Evolutionary conservation across 148 eudicot genomes (phyloP).

Genomic region (Amaranthus cruentus): DNA sequence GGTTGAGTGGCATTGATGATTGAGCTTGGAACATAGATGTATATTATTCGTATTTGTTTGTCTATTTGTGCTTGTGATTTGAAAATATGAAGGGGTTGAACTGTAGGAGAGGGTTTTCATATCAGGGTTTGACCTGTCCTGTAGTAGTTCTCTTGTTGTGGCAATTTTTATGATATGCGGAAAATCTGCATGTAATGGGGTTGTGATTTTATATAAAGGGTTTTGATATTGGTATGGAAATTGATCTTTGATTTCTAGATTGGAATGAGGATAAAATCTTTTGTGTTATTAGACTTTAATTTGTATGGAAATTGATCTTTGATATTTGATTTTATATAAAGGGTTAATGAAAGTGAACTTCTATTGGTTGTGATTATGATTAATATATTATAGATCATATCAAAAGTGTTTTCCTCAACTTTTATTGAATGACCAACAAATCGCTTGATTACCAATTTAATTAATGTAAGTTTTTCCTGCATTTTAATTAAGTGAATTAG

Average conservation of each 20-base stretch:
- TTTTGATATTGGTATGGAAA: background rate
- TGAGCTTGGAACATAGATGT: background rate
- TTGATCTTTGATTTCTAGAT: background rate
- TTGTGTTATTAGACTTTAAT: no score
- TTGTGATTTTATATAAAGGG: background rate
- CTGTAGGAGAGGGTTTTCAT: background rate
- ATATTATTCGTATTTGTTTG: background rate
- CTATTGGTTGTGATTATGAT: no score
- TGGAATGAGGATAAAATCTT: background rate
- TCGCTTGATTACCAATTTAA: background rate
- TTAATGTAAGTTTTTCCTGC: background rate
- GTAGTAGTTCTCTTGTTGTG: background rate
- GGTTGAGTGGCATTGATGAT: background rate
- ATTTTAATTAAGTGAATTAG: background rate
- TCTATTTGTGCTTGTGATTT: slow-evolving; percentile 1
- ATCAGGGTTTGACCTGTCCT: background rate
- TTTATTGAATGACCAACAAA: no score
- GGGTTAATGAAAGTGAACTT: no score
- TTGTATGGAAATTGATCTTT: no score
- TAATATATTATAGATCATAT: no score
- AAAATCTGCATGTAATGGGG: background rate
- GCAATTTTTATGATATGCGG: background rate
- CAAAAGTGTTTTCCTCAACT: no score
- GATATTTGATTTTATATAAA: no score
- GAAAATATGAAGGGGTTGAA: background rate